Conservation (phyloP, 441 rosid species). For the Francoa sonchifolia region DNA sequence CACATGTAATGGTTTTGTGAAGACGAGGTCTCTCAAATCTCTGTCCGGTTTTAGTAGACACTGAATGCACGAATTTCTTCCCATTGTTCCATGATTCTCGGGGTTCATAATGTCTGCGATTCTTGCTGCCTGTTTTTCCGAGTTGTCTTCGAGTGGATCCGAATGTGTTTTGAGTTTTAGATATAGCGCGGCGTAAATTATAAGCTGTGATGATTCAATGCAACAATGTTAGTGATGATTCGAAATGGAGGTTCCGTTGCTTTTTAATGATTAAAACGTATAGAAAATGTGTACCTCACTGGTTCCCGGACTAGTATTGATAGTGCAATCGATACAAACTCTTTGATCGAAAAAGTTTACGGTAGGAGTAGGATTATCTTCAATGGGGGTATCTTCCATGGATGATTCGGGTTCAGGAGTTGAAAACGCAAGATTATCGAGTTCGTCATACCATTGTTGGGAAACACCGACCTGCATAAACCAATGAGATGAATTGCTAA, state of each 20-base stretch:
- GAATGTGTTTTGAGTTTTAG: conserved; percentile 36
- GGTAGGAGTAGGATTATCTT: too few species aligned
- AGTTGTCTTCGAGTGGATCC: conserved; percentile 22
- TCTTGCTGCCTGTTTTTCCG: conserved; percentile 41
- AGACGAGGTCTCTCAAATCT: conserved; percentile 51
- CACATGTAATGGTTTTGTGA: conserved; percentile 58
- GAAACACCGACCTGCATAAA: conserved; percentile 61
- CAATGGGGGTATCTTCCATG: conserved; percentile 26
- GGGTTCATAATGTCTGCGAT: conserved; percentile 42
- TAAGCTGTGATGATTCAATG: conserved; percentile 30
- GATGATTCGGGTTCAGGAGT: conserved; percentile 29
- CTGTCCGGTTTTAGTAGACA: conserved; percentile 37
- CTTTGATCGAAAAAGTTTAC: conserved; percentile 25
- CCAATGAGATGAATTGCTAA: conserved; percentile 14
- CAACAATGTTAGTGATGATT: background rate
- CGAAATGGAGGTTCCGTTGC: background rate
- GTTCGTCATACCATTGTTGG: conserved; percentile 81
- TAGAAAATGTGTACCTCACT: conserved; percentile 51
- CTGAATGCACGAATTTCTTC: conserved; percentile 36
- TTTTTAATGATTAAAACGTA: background rate
- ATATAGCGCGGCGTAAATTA: conserved; percentile 50
- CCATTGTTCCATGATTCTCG: conserved; percentile 18
- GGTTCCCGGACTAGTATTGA: conserved; percentile 75
- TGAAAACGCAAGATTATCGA: conserved; percentile 68
- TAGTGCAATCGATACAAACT: conserved; percentile 39